Conservation (phyloP, 2,329 filamentous ascomycete genomes). For the Camillea tinctor region DNA sequence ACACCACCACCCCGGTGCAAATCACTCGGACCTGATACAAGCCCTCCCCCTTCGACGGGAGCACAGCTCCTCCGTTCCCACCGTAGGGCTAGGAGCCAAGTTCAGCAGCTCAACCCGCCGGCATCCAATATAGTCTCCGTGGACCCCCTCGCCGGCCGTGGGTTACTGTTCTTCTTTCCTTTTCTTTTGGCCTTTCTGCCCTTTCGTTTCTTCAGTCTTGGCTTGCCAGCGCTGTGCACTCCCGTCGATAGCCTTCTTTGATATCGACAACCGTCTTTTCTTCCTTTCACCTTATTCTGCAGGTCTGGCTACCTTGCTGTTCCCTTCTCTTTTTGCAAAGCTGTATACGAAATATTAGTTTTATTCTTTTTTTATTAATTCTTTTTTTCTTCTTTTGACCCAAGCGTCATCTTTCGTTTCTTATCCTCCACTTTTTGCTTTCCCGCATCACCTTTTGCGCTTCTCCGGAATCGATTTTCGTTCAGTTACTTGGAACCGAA, state of each 20-base stretch:
- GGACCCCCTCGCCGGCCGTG: conserved; percentile 18
- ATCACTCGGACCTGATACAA: conserved; percentile 41
- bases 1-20: conserved; percentile 33
- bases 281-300: conserved; percentile 38
- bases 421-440: conserved; percentile 3
- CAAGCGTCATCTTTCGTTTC: not conserved
- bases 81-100: conserved; percentile 31
- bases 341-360: not conserved
- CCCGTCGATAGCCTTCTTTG: conserved; percentile 54
- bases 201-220: conserved; percentile 34
- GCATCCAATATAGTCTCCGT: conserved; percentile 39
- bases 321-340: conserved; percentile 22
- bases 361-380: conserved; percentile 12
- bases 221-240: conserved; percentile 48
- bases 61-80: conserved; percentile 28
- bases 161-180: conserved; percentile 28
- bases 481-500: conserved; percentile 8
- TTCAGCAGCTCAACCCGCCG: conserved; percentile 15
- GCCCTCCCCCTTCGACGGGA: conserved; percentile 39
- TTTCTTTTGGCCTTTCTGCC: conserved; percentile 15
- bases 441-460: conserved; percentile 11
- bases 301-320: conserved; percentile 53
- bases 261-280: conserved; percentile 42
- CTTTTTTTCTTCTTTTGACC: conserved; percentile 3
- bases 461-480: conserved; percentile 4